Conservation (phyloP, 1,284 basidiomycete species). For the Earliella scabrosa region DNA sequence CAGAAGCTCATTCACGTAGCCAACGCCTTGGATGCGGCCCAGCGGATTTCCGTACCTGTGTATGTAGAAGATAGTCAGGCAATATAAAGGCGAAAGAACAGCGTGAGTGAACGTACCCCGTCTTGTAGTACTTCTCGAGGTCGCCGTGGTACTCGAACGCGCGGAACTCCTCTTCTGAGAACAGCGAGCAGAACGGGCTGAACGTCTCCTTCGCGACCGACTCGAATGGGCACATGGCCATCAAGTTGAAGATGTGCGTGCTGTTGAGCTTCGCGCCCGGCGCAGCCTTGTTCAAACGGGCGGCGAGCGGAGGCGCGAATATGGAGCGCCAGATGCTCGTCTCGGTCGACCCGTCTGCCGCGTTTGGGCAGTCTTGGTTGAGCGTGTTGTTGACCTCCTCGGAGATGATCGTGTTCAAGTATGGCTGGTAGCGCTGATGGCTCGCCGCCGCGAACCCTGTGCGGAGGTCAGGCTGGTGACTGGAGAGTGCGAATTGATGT, state of each 20-base stretch:
- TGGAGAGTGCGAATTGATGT: no score
- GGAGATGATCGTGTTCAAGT: conserved; percentile 53
- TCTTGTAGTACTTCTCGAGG: conserved; percentile 79
- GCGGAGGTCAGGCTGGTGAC: no score
- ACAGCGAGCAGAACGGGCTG: conserved; percentile 76
- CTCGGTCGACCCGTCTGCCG: conserved; percentile 48
- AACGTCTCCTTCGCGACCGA: conserved; percentile 51
- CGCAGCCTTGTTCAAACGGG: conserved; percentile 60
- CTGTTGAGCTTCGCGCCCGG: conserved; percentile 63
- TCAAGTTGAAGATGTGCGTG: conserved; percentile 62
- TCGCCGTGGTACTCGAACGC: conserved; percentile 76
- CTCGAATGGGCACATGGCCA: conserved; percentile 82
- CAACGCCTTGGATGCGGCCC: conserved; percentile 78
- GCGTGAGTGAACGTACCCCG: conserved; percentile 52
- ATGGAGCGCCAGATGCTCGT: conserved; percentile 55
- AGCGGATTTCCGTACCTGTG: conserved; percentile 65
- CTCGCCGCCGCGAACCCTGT: conserved; percentile 54
- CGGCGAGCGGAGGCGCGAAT: conserved; percentile 59
- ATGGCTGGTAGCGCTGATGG: conserved; percentile 37
- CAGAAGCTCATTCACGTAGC: conserved; percentile 84
- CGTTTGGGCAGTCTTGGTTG: conserved; percentile 68
- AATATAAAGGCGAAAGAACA: background rate
- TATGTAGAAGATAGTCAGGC: background rate
- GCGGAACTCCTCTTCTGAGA: conserved; percentile 63
- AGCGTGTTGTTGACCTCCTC: conserved; percentile 73